Percentiles rank a stretch among this genome's conserved stretches.
These are phyloP conservation scores for Tylopilus cervinicoccineus DNA, from an alignment of 768 basidiomycete genomes.

Conservation along the genomic window DNA sequence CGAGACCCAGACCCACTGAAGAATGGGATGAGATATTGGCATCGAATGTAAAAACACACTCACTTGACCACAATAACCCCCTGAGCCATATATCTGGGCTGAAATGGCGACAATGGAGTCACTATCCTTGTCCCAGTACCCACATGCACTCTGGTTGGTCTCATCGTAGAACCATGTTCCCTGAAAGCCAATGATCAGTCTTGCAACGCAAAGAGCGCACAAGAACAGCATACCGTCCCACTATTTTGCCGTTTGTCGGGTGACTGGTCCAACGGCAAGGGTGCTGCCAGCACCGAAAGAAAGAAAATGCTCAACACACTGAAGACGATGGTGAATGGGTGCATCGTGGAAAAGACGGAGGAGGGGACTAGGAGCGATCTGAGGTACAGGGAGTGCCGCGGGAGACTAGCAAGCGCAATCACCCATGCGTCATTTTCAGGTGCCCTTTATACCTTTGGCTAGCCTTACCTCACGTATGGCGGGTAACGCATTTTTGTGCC, in stretches of 20 bases:
- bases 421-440: slow-evolving; percentile 5
- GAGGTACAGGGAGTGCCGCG: neutral
- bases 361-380: neutral
- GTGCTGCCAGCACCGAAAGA: slow-evolving; percentile 40
- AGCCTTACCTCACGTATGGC: slow-evolving; percentile 30
- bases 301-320: slow-evolving; percentile 41
- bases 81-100: slow-evolving; percentile 47
- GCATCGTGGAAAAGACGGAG: slow-evolving; percentile 11
- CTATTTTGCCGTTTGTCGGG: slow-evolving; percentile 48
- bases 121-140: slow-evolving; percentile 42
- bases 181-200: slow-evolving; percentile 32
- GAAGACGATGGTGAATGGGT: slow-evolving; percentile 24
- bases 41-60: slow-evolving; percentile 13
- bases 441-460: slow-evolving; percentile 23
- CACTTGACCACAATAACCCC: slow-evolving; percentile 60
- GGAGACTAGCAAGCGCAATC: slow-evolving; percentile 1
- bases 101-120: slow-evolving; percentile 64
- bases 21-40: slow-evolving; percentile 8
- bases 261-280: slow-evolving; percentile 24
- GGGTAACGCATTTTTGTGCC: slow-evolving; percentile 22
- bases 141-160: slow-evolving; percentile 53
- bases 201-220: neutral
- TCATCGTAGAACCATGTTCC: slow-evolving; percentile 64
- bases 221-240: slow-evolving; percentile 47
- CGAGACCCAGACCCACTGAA: slow-evolving; percentile 56